Percentiles rank a stretch among this genome's conserved stretches.
phyloP scores from a whole-genome alignment of 2,329 filamentous ascomycete genomes.

The Penicillium sp. region DNA sequence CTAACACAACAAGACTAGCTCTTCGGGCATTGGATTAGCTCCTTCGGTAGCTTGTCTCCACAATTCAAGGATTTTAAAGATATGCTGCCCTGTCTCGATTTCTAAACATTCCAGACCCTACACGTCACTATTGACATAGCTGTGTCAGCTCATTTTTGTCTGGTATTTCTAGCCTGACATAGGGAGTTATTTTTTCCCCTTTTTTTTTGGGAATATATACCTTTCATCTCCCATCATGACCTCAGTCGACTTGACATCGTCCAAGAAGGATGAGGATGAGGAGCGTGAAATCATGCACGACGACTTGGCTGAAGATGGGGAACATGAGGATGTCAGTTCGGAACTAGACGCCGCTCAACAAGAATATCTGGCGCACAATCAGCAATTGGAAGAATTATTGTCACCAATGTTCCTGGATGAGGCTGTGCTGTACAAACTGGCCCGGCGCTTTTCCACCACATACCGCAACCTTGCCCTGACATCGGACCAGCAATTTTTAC shows the following conservation, averaged over 20 bases:
- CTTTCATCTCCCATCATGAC: conserved; percentile 16
- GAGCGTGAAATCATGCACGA: conserved; percentile 25
- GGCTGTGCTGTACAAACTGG: conserved; percentile 37
- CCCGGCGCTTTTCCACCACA: conserved; percentile 39
- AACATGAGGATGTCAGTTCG: conserved; percentile 27
- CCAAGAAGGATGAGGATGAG: conserved; percentile 23
- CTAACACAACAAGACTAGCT: conserved; percentile 10
- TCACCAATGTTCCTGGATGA: conserved; percentile 37
- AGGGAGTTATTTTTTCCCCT: background rate
- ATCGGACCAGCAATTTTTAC: conserved; percentile 42
- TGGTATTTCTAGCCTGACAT: background rate
- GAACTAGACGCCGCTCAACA: conserved; percentile 25
- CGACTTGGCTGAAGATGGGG: conserved; percentile 27
- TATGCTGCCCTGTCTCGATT: conserved; percentile 8
- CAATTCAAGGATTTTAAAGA: conserved; percentile 10
- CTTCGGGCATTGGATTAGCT: background rate
- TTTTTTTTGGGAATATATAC: background rate
- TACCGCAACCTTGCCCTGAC: conserved; percentile 39
- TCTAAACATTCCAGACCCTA: conserved; percentile 12
- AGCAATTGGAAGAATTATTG: conserved; percentile 35
- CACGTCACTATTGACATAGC: conserved; percentile 13
- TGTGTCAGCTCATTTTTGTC: conserved; percentile 6
- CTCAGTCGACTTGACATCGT: conserved; percentile 18
- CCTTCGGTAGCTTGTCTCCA: conserved; percentile 1
- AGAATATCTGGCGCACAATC: conserved; percentile 27